Evolutionary conservation across 176 grass and related monocot genomes (phyloP).

Genomic region (Eremochloa ophiuroides): DNA sequence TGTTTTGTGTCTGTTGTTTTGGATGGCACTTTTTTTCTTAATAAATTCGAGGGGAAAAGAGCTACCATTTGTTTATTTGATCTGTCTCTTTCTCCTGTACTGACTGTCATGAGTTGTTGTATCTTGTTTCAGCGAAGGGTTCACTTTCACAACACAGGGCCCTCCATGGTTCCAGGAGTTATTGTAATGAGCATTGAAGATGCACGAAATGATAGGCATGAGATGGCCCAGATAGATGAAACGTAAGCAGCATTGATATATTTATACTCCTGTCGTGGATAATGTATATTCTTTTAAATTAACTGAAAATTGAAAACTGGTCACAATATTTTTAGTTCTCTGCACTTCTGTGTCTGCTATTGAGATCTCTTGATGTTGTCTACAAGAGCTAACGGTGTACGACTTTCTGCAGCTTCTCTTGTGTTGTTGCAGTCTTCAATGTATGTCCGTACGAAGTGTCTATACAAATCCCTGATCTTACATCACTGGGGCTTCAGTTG

Average conservation of each 20-base stretch:
- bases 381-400: not conserved
- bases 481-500: slow-evolving; percentile 52
- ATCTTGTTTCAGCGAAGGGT: slow-evolving; percentile 64
- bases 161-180: slow-evolving; percentile 53
- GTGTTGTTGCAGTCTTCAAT: slow-evolving; percentile 63
- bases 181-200: slow-evolving; percentile 87
- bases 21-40: not conserved
- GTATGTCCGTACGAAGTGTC: slow-evolving; percentile 53
- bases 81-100: not conserved
- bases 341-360: not conserved
- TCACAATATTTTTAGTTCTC: not conserved
- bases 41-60: not conserved
- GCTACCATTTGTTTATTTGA: not conserved
- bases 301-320: not conserved
- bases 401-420: slow-evolving; percentile 57
- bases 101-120: not conserved
- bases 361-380: not conserved
- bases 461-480: slow-evolving; percentile 49
- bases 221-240: slow-evolving; percentile 62
- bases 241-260: slow-evolving; percentile 33
- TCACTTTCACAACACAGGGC: slow-evolving; percentile 81
- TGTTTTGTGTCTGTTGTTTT: not conserved
- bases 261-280: not conserved
- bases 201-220: slow-evolving; percentile 35
- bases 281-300: not conserved